Evolutionary conservation across 495 filamentous ascomycete species (phyloP), one percentile per base, ranked within the genome.

Genomic region (Aeminium ludgeri): DNA sequence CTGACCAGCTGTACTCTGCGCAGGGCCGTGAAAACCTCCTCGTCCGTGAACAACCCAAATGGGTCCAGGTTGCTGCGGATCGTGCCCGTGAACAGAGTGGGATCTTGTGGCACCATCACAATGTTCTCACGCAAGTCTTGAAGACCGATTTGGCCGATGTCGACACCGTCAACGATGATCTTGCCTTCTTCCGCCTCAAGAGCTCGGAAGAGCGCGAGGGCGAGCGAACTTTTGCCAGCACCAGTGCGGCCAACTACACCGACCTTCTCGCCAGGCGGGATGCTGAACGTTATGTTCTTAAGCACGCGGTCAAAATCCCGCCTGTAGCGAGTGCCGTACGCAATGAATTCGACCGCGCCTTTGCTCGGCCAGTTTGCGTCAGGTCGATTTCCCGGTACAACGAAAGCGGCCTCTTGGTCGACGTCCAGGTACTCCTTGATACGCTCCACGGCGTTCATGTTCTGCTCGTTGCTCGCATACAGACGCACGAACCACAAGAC

Each of bases 371-470:
- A 99, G 49, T 80, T 72, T 3, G 65, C 56, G 0, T 76, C 61
- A 6, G 91, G 86, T 27, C 82, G 69, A 36, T 78, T 80, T 32
- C 93, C 73, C 27, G 81, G 73, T 34, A 92, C 75, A 44, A 93
- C 66, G 6, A 80, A 65, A 3, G 64, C 65, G 0, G 91, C 86
- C 59, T 99, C 91, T 53, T 95, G 89, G 53, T 96, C 89, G 2
- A 96, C 80, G 20, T 95, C 86, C 10, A 99, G 72, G 52, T 95
- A 99, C 60, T 99, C 89, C 55, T 86, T 83, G 50, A 99, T 80
- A 40, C 91, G 79, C 62, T 99, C 91, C n/a, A 99, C 86, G 17
- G 86, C 87, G 62, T 99, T 99, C 91, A 99, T 96, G 59, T 92
- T 96, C 61, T 96, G 91, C 58, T 99, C 91, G 51, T 95, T 92